phyloP scores from a whole-genome alignment of 305 asterid species.

The Fraxinus velutina region DNA sequence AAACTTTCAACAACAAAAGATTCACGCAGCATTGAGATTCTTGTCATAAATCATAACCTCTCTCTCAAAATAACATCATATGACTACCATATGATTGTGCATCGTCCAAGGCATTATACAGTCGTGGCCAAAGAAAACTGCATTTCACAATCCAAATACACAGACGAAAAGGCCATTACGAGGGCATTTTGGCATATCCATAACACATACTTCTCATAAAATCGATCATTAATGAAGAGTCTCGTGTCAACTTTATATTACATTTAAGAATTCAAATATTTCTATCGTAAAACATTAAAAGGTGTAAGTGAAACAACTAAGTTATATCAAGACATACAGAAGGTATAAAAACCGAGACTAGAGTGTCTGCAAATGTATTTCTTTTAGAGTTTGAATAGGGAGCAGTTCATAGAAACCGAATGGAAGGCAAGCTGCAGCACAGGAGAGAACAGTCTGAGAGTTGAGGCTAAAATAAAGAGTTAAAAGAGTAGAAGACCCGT shows the following conservation, averaged over 20 bases:
- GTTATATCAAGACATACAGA: background rate
- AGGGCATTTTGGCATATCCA: background rate
- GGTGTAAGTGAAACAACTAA: background rate
- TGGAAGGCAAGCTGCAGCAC: slow-evolving; percentile 7
- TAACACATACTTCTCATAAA: background rate
- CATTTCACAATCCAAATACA: background rate
- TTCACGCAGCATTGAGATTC: background rate
- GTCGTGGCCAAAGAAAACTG: background rate
- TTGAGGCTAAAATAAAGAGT: background rate
- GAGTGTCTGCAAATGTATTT: background rate
- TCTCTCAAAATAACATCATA: background rate
- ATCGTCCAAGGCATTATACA: background rate
- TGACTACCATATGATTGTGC: background rate
- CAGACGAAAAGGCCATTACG: slow-evolving; percentile 3
- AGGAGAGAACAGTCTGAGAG: background rate
- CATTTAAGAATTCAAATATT: slow-evolving; percentile 20
- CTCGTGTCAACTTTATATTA: slow-evolving; percentile 6
- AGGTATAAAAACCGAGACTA: background rate
- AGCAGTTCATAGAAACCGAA: slow-evolving; percentile 2
- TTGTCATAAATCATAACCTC: background rate
- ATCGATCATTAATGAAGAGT: background rate
- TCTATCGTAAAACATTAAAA: slow-evolving; percentile 5
- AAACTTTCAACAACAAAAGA: background rate
- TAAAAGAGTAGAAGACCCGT: background rate
- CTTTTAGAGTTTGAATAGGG: slow-evolving; percentile 4